Base-by-base conservation (phyloP, 2,329 filamentous ascomycete species). In the Aspergillus melleus region DNA sequence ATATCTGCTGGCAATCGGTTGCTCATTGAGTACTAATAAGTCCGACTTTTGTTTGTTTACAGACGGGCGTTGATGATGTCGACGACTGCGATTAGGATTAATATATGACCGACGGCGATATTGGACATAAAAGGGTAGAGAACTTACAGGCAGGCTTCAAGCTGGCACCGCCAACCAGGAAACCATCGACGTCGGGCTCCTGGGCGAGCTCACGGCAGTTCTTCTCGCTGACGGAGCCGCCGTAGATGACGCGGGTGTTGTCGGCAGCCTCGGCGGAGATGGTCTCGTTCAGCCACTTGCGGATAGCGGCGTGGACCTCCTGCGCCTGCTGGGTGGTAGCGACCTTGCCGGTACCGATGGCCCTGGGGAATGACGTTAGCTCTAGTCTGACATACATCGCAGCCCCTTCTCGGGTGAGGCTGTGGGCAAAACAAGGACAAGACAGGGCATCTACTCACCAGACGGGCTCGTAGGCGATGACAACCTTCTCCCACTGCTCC, bases 381-480 rank as follows among this genome's bases (percentile, higher is more conserved):
- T 55, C 65, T 32, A 9, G 49, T 26, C 3, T 55, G 44, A n/a
- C 26, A n/a, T 55, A 16, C 36, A 42, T n/a, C 16, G 36, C 14
- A 42, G 16, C 14, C 36, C 14, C 36, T n/a, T 16, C 16, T n/a
- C 32, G 32, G 4, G 32, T 36, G 32, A 36, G 36, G 36, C 19
- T 42, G 20, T 11, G 30, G 29, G 14, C 56, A 16, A 52, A 58
- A 42, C 20, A 51, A 49, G 32, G 11, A 3, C 14, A 42, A 42
- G 36, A 16, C 32, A 42, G 16, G 36, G 36, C 36, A n/a, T n/a
- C 36, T 16, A 42, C 36, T 76, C 87, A 92, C 94, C 95, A 99
- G 84, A 99, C 96, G 74, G 95, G 95, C 86, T 99, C 95, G 81
- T 99, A 99, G 74, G 95, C 95, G 73, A 99, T 86, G 76, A 99